Base-by-base conservation (phyloP, 164 flowering plant genomes). In the Berberis thunbergii region DNA sequence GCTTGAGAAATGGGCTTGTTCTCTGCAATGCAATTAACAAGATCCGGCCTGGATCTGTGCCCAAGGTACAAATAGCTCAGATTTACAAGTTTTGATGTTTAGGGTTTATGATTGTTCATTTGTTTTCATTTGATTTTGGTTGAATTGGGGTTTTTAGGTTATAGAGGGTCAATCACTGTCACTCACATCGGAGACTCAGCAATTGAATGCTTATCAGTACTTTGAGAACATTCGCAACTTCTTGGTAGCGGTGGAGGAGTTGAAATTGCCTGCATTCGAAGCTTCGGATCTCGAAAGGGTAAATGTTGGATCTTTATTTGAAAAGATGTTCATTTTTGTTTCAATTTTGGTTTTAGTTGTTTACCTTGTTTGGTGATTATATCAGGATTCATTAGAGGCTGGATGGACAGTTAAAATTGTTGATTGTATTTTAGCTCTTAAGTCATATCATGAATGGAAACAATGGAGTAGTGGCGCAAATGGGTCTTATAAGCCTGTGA, bases 241-340 rank as follows among this genome's bases (percentile, higher is more conserved):
- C 72, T 75, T 90, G 39, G 82, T 81, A n/a, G 96, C 96, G 0
- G 79, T 78, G 12, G 81, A 84, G 72, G 86, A 83, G 60, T 72
- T 93, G 72, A 88, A 82, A 67, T 68, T 93, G 1, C 91, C 94
- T 26, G 84, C 84, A 62, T 93, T 93, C 72, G 96, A 93, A 81
- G 94, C 98, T 49, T 88, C 96, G 57, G 90, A 84, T 77, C 85
- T 93, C 68, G 97, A 90, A 77, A 84, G 84, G 89, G 98, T 93
- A 82, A 67, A 52, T 4, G 3, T 6, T 46, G 41, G 10, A 45
- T 45, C 64, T 13, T 38, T 42, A 41, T 1, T 42, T 39, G 11
- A 57, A 8, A 26, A 26, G 26, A 26, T 42, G 1, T 7, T 57
- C 4, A 4, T 39, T 26, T 55, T 12, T 26, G 13, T 3, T 13